Evolutionary conservation across 2,329 filamentous ascomycete genomes (phyloP).

Genomic region (Chaetomiaceae sp.): DNA sequence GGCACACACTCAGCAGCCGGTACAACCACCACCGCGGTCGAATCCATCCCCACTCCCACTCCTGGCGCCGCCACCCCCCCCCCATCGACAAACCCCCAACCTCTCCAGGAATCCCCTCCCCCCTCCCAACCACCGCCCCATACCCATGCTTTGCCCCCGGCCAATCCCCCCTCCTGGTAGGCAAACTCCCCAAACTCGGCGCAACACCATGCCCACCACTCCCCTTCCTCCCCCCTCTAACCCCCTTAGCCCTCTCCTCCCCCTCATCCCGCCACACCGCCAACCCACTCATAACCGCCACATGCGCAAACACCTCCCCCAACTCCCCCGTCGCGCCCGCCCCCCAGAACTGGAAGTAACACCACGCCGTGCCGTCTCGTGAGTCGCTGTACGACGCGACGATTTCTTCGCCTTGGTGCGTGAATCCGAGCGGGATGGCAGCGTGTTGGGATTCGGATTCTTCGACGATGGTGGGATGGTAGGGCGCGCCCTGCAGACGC

Average conservation of each 20-base stretch:
- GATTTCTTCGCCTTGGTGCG: slow-evolving; percentile 13
- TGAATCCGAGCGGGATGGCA: slow-evolving; percentile 11
- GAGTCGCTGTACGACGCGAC: slow-evolving; percentile 11
- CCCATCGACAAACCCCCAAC: too few relatives aligned
- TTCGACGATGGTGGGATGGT: too few relatives aligned
- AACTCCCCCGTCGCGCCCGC: slow-evolving; percentile 10
- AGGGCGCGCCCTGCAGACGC: background rate
- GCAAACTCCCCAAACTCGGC: background rate
- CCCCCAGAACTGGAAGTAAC: slow-evolving; percentile 21
- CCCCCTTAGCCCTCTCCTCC: background rate
- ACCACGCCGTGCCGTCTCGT: slow-evolving; percentile 1
- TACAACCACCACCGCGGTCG: too few relatives aligned
- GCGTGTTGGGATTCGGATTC: too few relatives aligned
- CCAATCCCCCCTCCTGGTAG: too few relatives aligned
- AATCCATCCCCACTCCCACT: too few relatives aligned
- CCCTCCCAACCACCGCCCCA: background rate
- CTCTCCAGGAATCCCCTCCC: too few relatives aligned
- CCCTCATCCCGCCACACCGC: slow-evolving; percentile 14
- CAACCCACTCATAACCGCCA: slow-evolving; percentile 12
- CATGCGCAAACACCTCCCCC: slow-evolving; percentile 12
- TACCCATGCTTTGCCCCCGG: background rate
- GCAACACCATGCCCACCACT: background rate
- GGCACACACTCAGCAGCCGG: too few relatives aligned
- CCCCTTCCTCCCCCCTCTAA: background rate
- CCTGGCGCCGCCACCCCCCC: too few relatives aligned